Base-by-base conservation (phyloP, 2,329 filamentous ascomycete genomes). In the Drechslerella stenobrocha region DNA sequence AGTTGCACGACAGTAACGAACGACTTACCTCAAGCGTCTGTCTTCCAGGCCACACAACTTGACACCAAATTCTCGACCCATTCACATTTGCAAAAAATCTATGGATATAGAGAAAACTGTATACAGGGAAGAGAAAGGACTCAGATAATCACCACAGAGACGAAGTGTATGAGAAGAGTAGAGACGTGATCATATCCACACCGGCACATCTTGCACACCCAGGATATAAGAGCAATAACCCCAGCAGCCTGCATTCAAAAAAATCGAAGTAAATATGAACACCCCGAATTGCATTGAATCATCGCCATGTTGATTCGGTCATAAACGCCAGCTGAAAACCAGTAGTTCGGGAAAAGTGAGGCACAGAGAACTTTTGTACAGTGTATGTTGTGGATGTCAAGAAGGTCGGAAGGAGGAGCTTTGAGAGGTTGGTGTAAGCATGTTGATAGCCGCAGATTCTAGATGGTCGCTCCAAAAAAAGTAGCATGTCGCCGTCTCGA, bases 361-460 rank as follows among this genome's bases (percentile, higher is more conserved):
- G 61, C 48, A 55, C 22, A 34, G 55, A 24, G 42, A 53, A 50
- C 40, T 67, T 67, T 67, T 67, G 63, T 67, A 67, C 63, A 67
- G 55, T 34, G 48, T 37, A 28, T 37, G 22, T 51, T 45, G 3
- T 18, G 40, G 3, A 9, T 6, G 40, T 20, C 40, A 18, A 3
- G 40, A 20, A 24, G 4, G 15, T 22, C 40, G 15, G 11, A 18
- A 20, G 11, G 22, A 4, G 15, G 22, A 26, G 8, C 13, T 9
- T 18, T 22, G 6, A 47, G 28, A 5, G 28, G 5, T 30, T 30
- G 28, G 28, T 11, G 28, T 30, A n/a, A n/a, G n/a, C n/a, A n/a
- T n/a, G n/a, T n/a, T n/a, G n/a, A n/a, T n/a, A n/a, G n/a, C n/a
- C n/a, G n/a, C n/a, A n/a, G n/a, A n/a, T n/a, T n/a, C 9, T 20